Evolutionary conservation across 306 rosid species (phyloP).

Genomic region (Arachis hypogaea): DNA sequence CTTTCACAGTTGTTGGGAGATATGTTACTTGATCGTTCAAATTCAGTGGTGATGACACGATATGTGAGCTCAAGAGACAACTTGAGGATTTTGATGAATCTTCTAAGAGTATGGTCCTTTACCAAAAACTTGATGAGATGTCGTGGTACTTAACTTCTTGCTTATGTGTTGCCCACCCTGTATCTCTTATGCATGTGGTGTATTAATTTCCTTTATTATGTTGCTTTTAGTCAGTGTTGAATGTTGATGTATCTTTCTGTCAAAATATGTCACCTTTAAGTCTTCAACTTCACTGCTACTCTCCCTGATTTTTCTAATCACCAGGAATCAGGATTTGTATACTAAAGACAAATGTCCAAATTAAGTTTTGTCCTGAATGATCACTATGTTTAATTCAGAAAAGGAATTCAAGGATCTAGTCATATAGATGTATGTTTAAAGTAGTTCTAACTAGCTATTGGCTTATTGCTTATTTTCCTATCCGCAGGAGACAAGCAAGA

Average conservation of each 20-base stretch:
- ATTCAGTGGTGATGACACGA: conserved; percentile 93
- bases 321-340: conserved; percentile 17
- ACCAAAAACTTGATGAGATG: conserved; percentile 31
- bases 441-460: neutral
- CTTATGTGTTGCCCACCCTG: conserved; percentile 11
- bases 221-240: conserved; percentile 1
- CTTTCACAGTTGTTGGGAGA: conserved; percentile 88
- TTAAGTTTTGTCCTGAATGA: no score
- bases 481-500: conserved; percentile 94
- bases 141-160: conserved; percentile 2
- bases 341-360: neutral
- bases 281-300: neutral
- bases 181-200: neutral
- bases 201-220: conserved; percentile 11
- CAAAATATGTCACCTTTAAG: neutral
- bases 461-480: conserved; percentile 34
- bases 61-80: conserved; percentile 99
- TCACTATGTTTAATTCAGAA: conserved; percentile 6
- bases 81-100: conserved; percentile 96
- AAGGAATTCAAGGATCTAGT: neutral
- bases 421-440: conserved; percentile 6
- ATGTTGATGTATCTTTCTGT: conserved; percentile 11
- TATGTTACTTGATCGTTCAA: conserved; percentile 90
- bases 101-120: conserved; percentile 73
- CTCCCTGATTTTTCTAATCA: conserved; percentile 16